Conservation (phyloP, 2,329 filamentous ascomycete genomes). For the Monosporascus ibericus region DNA sequence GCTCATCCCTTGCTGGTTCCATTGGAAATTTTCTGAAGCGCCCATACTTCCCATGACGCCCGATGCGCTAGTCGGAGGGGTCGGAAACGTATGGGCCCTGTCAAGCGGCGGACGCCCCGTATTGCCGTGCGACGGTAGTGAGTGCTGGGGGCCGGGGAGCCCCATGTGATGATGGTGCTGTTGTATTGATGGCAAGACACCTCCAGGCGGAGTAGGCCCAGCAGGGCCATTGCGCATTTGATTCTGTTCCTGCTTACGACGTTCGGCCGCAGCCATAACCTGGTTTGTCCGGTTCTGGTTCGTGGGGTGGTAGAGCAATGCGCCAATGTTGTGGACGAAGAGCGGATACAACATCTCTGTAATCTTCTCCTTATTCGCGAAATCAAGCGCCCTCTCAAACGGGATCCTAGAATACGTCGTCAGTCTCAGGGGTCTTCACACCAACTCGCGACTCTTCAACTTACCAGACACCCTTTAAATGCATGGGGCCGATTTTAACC, state of each 20-base stretch:
- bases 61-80: constrained; percentile 87
- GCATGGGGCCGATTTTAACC: constrained; percentile 98
- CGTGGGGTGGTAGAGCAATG: constrained; percentile 85
- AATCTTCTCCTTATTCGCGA: constrained; percentile 99
- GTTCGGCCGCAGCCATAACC: constrained; percentile 79
- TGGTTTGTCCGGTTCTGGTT: constrained; percentile 78
- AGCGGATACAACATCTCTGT: constrained; percentile 91
- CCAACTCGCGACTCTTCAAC: constrained; percentile 25
- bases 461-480: constrained; percentile 94
- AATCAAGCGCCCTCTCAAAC: constrained; percentile 93
- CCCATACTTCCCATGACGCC: constrained; percentile 73
- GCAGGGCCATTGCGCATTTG: constrained; percentile 53
- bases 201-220: constrained; percentile 42
- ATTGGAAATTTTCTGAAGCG: constrained; percentile 73
- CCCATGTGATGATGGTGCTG: constrained; percentile 56
- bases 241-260: constrained; percentile 65
- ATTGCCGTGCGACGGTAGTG: constrained; percentile 60
- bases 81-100: constrained; percentile 87
- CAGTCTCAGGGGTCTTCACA: constrained; percentile 4
- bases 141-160: constrained; percentile 50
- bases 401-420: constrained; percentile 67
- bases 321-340: constrained; percentile 95
- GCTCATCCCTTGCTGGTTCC: constrained; percentile 59
- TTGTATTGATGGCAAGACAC: constrained; percentile 59
- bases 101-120: constrained; percentile 73